Conservation (phyloP, 2,329 filamentous ascomycete genomes). For the Monilinia fructicola region DNA sequence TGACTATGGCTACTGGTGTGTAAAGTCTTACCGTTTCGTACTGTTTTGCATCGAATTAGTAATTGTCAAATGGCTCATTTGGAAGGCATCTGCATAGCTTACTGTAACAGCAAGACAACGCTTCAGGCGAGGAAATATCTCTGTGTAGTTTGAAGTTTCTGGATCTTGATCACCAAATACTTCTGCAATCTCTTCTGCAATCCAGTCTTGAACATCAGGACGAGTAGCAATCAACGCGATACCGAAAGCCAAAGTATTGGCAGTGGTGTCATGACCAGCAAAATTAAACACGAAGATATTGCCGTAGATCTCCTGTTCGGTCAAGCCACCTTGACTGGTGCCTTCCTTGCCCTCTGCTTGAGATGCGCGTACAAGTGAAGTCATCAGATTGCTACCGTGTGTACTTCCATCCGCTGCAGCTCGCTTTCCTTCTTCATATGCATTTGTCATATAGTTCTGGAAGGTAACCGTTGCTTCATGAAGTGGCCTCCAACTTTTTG, state of each 20-base stretch:
- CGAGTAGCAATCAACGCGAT: constrained; percentile 1
- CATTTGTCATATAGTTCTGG: constrained; percentile 18
- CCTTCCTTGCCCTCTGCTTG: constrained; percentile 5
- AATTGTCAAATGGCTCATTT: neutral
- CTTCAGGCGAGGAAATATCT: constrained; percentile 9
- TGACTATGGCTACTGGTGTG: constrained; percentile 11
- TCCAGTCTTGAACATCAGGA: constrained; percentile 19
- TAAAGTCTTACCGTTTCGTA: constrained; percentile 18
- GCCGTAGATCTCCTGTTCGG: constrained; percentile 21
- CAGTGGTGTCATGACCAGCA: constrained; percentile 16
- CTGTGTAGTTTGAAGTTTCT: constrained; percentile 4
- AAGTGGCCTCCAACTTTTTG: constrained; percentile 19
- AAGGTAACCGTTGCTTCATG: constrained; percentile 17
- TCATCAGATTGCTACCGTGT: constrained; percentile 18
- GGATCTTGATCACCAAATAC: constrained; percentile 13
- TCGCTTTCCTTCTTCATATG: constrained; percentile 20
- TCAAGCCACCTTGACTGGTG: constrained; percentile 6
- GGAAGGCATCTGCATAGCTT: neutral
- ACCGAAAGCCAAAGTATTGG: constrained; percentile 8
- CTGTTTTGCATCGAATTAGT: neutral
- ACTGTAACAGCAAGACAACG: constrained; percentile 18
- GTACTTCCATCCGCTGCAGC: neutral
- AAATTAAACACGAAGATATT: constrained; percentile 22
- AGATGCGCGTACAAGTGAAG: constrained; percentile 19
- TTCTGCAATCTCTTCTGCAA: constrained; percentile 1